Evolutionary conservation across 140 eudicot genomes (phyloP).

Genomic region (Oenanthe javanica): DNA sequence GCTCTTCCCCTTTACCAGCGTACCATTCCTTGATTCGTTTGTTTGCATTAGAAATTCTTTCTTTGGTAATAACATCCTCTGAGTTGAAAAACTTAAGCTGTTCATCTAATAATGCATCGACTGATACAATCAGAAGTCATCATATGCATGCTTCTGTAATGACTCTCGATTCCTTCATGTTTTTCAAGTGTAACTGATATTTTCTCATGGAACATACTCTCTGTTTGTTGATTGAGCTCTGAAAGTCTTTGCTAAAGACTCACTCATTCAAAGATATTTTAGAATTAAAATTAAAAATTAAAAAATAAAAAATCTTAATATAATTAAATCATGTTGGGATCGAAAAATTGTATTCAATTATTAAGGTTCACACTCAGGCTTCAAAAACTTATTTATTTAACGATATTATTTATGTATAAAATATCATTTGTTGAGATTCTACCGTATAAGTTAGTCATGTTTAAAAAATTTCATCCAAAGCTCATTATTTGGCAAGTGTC

Average conservation of each 20-base stretch:
- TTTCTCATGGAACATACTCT: neutral
- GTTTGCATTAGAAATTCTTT: neutral
- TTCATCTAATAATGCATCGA: neutral
- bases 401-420: too few relatives aligned
- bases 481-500: too few relatives aligned
- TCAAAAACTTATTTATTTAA: too few relatives aligned
- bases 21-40: constrained; percentile 41
- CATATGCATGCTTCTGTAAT: neutral
- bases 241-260: neutral
- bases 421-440: too few relatives aligned
- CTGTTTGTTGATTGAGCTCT: neutral
- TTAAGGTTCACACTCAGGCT: too few relatives aligned
- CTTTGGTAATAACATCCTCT: neutral
- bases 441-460: too few relatives aligned
- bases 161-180: neutral
- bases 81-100: neutral
- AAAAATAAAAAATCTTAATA: too few relatives aligned
- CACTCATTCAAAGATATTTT: too few relatives aligned
- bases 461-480: too few relatives aligned
- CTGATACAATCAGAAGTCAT: neutral
- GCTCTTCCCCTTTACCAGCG: constrained; percentile 95
- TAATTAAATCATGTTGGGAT: too few relatives aligned
- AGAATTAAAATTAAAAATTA: too few relatives aligned
- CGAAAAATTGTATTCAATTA: too few relatives aligned
- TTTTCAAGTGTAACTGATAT: neutral